phyloP scores from a whole-genome alignment of 1,284 basidiomycete species.

The Papiliotrema nemorosa region DNA sequence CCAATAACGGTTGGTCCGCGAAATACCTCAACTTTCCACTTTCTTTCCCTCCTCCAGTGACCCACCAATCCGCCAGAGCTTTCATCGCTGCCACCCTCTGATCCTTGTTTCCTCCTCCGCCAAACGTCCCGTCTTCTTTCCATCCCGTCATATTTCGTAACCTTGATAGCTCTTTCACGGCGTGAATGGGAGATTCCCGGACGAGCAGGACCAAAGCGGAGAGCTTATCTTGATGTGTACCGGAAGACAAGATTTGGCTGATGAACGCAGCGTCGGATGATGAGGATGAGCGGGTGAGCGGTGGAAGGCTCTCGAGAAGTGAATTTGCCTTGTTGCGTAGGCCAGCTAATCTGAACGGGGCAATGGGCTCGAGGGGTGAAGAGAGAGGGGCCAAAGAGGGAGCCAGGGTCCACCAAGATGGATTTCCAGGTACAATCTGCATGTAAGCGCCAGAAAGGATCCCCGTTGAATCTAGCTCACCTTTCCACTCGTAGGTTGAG shows the following conservation, averaged over 20 bases:
- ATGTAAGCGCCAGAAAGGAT: neutral
- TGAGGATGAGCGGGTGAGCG: constrained; percentile 35
- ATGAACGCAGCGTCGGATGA: constrained; percentile 76
- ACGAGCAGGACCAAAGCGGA: constrained; percentile 88
- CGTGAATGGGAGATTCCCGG: constrained; percentile 87
- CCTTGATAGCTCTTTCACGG: constrained; percentile 72
- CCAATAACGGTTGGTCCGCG: constrained; percentile 75
- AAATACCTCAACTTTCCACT: constrained; percentile 79
- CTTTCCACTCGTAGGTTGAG: constrained; percentile 24
- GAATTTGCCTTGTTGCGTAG: constrained; percentile 29
- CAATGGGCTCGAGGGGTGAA: constrained; percentile 18
- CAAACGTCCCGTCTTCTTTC: constrained; percentile 51
- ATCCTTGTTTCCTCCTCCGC: constrained; percentile 62
- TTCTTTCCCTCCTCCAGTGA: constrained; percentile 76
- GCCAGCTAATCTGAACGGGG: constrained; percentile 24
- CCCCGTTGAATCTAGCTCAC: constrained; percentile 13
- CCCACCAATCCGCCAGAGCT: constrained; percentile 96
- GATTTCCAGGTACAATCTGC: constrained; percentile 31
- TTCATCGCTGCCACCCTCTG: constrained; percentile 86
- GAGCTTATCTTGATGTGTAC: constrained; percentile 89
- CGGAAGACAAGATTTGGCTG: constrained; percentile 74
- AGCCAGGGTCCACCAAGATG: constrained; percentile 31
- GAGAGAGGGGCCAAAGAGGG: constrained; percentile 28
- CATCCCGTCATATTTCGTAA: constrained; percentile 78
- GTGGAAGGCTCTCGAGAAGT: constrained; percentile 33